Evolutionary conservation across 2,329 filamentous ascomycete genomes (phyloP), one percentile per base, ranked within the genome.

Genomic region (Ceratocystis albifundus): DNA sequence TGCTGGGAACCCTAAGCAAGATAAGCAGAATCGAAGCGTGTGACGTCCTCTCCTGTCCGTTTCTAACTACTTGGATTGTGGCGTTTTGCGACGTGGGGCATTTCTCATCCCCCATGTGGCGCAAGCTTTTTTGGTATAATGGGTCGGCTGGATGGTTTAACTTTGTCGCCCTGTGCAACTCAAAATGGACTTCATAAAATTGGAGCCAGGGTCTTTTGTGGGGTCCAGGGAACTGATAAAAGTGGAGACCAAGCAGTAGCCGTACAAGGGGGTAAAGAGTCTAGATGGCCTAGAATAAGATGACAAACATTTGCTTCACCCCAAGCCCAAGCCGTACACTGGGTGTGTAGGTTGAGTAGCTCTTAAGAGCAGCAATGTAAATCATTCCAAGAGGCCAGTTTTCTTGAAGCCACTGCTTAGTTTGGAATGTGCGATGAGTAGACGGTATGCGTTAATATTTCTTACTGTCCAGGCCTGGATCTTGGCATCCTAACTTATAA

Each of bases 161-260:
- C 22, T 30, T 32, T 30, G 53, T 30, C 28, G 55, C 32, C 28
- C 55, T 59, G 55, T 59, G 55, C 55, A 59, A 59, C 55, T 36
- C 55, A 59, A 59, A 59, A 32, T 36, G 55, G 55, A 59, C 55
- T 10, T 59, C 55, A 59, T 59, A 17, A 59, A 59, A 59, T 59
- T 30, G 36, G 15, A 59, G 55, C 25, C 6, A 59, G 28, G 55
- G 32, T 59, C 15, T 17, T 30, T 36, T 59, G 55, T 36, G 55
- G 55, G 55, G 22, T 28, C 10, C 2, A 20, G 55, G 55, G 55
- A 1, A 36, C 28, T 10, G 55, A 36, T 30, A 59, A 59, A 32
- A 59, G 28, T 59, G 55, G 55, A 7, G 15, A 28, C 30, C n/a
- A 10, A 36, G 20, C 55, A 36, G 32, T 28, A 30, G 36, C 30